Percentiles rank a stretch among this genome's conserved stretches.
These are phyloP conservation scores for Fomitopsis schrenkii DNA, from an alignment of 1,284 basidiomycete species.

Conservation along the genomic window DNA sequence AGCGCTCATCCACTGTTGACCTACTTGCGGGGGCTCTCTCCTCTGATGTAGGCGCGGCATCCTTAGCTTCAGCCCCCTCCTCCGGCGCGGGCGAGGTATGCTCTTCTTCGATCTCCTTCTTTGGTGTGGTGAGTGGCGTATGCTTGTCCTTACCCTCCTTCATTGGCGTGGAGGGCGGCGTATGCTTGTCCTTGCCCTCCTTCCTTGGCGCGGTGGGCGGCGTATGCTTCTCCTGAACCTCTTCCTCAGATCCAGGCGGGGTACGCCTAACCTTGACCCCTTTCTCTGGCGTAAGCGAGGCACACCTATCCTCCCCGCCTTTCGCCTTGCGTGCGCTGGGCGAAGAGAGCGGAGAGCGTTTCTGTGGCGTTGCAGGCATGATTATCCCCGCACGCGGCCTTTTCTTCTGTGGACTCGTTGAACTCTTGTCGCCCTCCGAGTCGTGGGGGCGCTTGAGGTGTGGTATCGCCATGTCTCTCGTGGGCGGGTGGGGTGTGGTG, in stretches of 20 bases:
- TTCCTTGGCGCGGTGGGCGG: no score
- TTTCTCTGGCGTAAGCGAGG: no score
- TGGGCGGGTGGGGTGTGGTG: neutral
- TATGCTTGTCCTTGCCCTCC: no score
- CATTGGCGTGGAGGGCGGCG: neutral
- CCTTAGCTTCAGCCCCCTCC: no score
- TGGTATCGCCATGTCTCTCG: neutral
- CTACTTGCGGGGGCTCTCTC: neutral
- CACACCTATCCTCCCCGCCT: no score
- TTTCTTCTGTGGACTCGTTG: neutral
- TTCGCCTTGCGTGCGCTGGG: no score
- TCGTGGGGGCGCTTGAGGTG: neutral
- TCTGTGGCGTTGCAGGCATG: neutral
- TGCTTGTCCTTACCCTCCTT: no score
- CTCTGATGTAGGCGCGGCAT: neutral
- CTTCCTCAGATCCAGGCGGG: neutral
- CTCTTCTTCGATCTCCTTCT: no score
- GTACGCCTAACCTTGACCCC: neutral
- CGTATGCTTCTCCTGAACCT: neutral
- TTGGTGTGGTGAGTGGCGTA: no score
- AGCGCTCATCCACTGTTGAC: neutral
- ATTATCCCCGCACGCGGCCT: neutral
- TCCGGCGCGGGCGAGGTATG: neutral
- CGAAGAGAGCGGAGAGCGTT: no score
- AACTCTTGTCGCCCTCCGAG: neutral